Conservation (phyloP, 306 rosid species). For the Malus asiatica region DNA sequence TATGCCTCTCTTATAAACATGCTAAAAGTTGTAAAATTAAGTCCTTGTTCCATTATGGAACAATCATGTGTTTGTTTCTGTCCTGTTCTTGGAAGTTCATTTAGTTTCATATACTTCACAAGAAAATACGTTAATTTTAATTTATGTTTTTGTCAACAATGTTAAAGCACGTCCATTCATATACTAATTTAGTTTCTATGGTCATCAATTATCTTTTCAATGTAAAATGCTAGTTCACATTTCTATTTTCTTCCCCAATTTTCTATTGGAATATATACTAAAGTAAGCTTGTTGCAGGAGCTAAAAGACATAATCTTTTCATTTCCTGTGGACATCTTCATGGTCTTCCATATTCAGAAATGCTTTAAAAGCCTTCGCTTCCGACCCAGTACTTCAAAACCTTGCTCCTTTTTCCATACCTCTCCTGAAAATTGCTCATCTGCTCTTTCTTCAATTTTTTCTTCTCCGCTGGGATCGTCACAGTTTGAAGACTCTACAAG, state of each 20-base stretch:
- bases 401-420: slow-evolving; percentile 12
- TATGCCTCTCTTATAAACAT: too few relatives aligned
- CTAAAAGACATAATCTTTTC: background rate
- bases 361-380: background rate
- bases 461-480: slow-evolving; percentile 16
- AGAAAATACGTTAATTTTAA: too few relatives aligned
- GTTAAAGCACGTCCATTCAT: too few relatives aligned
- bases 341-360: background rate
- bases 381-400: slow-evolving; percentile 7
- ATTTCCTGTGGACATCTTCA: background rate
- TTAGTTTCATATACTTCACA: too few relatives aligned
- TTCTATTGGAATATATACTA: background rate
- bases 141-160: too few relatives aligned
- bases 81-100: too few relatives aligned
- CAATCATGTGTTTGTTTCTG: too few relatives aligned
- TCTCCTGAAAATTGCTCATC: slow-evolving; percentile 6
- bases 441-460: slow-evolving; percentile 4
- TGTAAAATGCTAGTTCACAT: background rate
- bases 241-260: background rate
- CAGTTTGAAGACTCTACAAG: slow-evolving; percentile 21
- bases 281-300: background rate
- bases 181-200: too few relatives aligned
- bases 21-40: too few relatives aligned
- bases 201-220: too few relatives aligned
- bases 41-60: too few relatives aligned